Evolutionary conservation across 2,329 filamentous ascomycete genomes (phyloP), one percentile per base, ranked within the genome.

Genomic region (Clarireedia paspali): DNA sequence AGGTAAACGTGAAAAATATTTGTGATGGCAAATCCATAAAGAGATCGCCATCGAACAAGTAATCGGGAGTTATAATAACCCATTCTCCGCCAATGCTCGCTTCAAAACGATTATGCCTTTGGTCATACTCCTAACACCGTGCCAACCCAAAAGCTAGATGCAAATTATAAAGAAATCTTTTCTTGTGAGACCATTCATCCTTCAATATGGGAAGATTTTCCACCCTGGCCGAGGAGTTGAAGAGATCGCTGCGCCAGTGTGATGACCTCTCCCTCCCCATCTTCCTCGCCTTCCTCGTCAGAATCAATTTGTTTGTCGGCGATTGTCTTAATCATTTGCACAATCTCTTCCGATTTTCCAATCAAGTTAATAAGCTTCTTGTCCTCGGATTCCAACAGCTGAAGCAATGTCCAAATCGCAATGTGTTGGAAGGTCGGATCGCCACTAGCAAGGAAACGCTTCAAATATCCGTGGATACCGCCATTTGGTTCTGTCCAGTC

Each of bases 361-460:
- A 99, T 96, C 49, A 90, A 83, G 50, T 85, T 85, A 60, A 96
- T 87, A n/a, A 99, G 78, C 55, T 84, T 87, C 73, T 88, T 85
- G 69, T 99, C 92, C 70, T 95, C 91, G 0, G 92, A 96, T 73
- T 99, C 94, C 50, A 99, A 85, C 4, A 99, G 81, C 70, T 99
- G 94, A 3, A 99, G 81, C 48, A 99, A 75, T 1, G 94, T 99
- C 94, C 94, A 99, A 61, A 97, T 96, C 50, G 94, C 94, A 68
- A 99, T 99, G 70, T 99, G 94, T 73, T 99, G 94, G 78, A 99
- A 99, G 0, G 94, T 99, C 0, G 94, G 85, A 69, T 99, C 94
- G 42, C 91, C 92, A 61, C 91, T 96, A 46, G 88, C 89, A 17
- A 99, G 79, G 77, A 99, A 99, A 54, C 92, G 85, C 65, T 85